These are phyloP conservation scores for Tilletia indica DNA, from an alignment of 1,284 basidiomycete species.

Conservation along the genomic window DNA sequence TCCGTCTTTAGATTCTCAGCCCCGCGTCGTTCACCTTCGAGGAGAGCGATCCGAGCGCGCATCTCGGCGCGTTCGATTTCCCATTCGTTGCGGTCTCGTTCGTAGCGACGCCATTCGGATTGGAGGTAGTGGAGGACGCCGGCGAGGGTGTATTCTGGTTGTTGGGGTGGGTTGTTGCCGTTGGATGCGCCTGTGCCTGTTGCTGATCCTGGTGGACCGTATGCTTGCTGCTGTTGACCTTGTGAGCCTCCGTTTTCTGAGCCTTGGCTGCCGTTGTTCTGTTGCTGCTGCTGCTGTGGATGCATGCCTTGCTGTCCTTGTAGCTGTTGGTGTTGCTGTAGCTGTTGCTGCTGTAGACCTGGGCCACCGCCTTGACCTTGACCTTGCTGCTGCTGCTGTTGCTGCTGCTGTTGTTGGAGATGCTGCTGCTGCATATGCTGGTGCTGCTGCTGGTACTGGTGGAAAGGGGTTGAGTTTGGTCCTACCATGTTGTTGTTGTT, in stretches of 20 bases:
- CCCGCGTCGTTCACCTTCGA: slow-evolving; percentile 91
- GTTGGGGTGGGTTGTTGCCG: background rate
- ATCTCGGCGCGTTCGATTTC: slow-evolving; percentile 99
- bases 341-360: background rate
- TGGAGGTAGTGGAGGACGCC: slow-evolving; percentile 95
- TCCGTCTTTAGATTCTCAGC: slow-evolving; percentile 97
- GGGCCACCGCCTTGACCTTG: no score
- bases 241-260: background rate
- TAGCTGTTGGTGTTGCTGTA: background rate
- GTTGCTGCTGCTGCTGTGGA: background rate
- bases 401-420: background rate
- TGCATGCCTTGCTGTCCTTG: background rate
- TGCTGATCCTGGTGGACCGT: slow-evolving; percentile 39
- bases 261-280: background rate
- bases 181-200: slow-evolving; percentile 63
- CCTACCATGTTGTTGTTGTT: slow-evolving; percentile 16
- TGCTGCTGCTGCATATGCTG: slow-evolving; percentile 2
- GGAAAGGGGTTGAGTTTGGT: slow-evolving; percentile 3
- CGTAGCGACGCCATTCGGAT: slow-evolving; percentile 87
- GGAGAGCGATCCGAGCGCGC: slow-evolving; percentile 93
- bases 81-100: slow-evolving; percentile 98
- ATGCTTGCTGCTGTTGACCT: slow-evolving; percentile 20
- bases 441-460: slow-evolving; percentile 18
- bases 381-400: background rate
- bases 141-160: slow-evolving; percentile 68